A percentile compares a stretch with the other conserved stretches of the same genome.
Evolutionary conservation across 768 basidiomycete genomes (phyloP).

Genomic region (Rickenella mellea): DNA sequence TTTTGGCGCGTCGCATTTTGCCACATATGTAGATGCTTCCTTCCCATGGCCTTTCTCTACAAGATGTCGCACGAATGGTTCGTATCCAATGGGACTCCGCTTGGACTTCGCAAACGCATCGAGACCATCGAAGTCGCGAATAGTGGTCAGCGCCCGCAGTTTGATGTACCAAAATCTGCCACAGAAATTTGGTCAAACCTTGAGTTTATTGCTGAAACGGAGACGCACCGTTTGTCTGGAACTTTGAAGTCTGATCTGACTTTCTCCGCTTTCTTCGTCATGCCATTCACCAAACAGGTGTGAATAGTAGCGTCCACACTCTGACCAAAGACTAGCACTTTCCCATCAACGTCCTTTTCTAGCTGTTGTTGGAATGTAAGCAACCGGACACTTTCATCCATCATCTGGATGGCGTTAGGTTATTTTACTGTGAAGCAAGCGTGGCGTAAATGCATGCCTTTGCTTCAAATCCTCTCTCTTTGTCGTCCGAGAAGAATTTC

Average conservation of each 20-base stretch:
- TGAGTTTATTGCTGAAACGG: not conserved
- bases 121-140: conserved; percentile 77
- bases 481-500: conserved; percentile 93
- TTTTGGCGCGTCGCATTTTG: conserved; percentile 75
- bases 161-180: conserved; percentile 90
- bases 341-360: conserved; percentile 77
- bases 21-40: conserved; percentile 72
- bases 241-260: conserved; percentile 87
- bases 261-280: conserved; percentile 85
- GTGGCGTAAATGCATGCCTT: conserved; percentile 42
- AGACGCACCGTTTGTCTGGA: conserved; percentile 77
- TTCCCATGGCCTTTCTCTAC: conserved; percentile 62
- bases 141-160: conserved; percentile 69
- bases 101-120: conserved; percentile 81
- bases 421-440: not conserved
- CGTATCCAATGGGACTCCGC: conserved; percentile 92
- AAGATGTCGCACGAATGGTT: conserved; percentile 77
- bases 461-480: conserved; percentile 83
- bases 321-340: conserved; percentile 69
- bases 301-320: conserved; percentile 85
- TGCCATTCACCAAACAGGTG: conserved; percentile 63
- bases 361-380: conserved; percentile 76
- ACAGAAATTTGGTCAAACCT: not conserved
- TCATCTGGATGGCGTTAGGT: conserved; percentile 53
- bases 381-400: conserved; percentile 77